Evolutionary conservation across 1,139 yeast species (phyloP).

Genomic region (Debaryomyces robertsiae): DNA sequence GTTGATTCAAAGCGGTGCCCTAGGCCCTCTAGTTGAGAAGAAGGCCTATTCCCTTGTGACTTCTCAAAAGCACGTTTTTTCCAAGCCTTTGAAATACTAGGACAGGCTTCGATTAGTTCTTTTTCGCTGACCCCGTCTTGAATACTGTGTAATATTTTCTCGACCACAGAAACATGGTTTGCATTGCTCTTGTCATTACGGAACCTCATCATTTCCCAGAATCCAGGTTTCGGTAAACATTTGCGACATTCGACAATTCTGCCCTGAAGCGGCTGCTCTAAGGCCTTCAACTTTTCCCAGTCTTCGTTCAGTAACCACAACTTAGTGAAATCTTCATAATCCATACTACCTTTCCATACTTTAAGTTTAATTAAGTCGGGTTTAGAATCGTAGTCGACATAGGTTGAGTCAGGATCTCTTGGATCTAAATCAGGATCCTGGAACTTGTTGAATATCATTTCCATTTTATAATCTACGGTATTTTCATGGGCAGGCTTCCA

Average conservation of each 20-base stretch:
- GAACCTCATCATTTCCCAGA: slow-evolving; percentile 85
- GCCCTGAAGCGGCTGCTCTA: slow-evolving; percentile 85
- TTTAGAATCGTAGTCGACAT: slow-evolving; percentile 76
- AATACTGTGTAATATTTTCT: slow-evolving; percentile 79
- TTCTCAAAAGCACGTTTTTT: slow-evolving; percentile 37
- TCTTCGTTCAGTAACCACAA: slow-evolving; percentile 67
- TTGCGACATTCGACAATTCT: slow-evolving; percentile 82
- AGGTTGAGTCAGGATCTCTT: slow-evolving; percentile 72
- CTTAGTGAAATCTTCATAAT: slow-evolving; percentile 68
- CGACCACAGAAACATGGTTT: slow-evolving; percentile 78
- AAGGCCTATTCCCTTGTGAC: slow-evolving; percentile 15
- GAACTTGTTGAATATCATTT: slow-evolving; percentile 63
- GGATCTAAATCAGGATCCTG: slow-evolving; percentile 73
- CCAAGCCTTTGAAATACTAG: slow-evolving; percentile 37
- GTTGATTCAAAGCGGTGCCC: slow-evolving; percentile 6
- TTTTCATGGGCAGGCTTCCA: slow-evolving; percentile 99
- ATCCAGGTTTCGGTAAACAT: slow-evolving; percentile 52
- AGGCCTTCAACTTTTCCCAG: slow-evolving; percentile 74
- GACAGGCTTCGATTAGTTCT: slow-evolving; percentile 58
- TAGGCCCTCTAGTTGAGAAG: slow-evolving; percentile 4
- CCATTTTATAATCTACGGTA: slow-evolving; percentile 82
- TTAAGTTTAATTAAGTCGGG: slow-evolving; percentile 64
- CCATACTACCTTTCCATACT: slow-evolving; percentile 79
- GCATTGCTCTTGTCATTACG: slow-evolving; percentile 92
- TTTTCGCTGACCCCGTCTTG: slow-evolving; percentile 83